These are phyloP conservation scores for Incumbomyces delicatus DNA, from an alignment of 2,329 filamentous ascomycete species.

Conservation along the genomic window DNA sequence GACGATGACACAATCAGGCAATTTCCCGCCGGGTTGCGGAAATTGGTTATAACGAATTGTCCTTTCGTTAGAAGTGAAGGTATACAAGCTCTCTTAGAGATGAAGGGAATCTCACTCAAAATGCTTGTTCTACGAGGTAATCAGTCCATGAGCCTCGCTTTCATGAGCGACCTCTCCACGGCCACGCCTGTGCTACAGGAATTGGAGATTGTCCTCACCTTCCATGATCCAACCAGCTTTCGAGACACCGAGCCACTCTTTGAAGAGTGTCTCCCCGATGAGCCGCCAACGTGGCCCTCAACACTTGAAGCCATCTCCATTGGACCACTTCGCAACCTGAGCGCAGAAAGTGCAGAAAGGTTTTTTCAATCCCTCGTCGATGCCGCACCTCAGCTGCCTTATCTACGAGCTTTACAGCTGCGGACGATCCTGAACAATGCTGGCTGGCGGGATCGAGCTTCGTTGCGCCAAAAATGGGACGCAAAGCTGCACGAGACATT, in stretches of 20 bases:
- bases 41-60: conserved; percentile 69
- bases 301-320: conserved; percentile 64
- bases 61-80: conserved; percentile 60
- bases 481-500: conserved; percentile 51
- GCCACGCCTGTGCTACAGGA: conserved; percentile 62
- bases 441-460: conserved; percentile 68
- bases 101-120: conserved; percentile 57
- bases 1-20: conserved; percentile 58
- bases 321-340: conserved; percentile 67
- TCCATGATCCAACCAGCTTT: conserved; percentile 60
- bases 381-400: conserved; percentile 53
- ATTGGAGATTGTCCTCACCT: conserved; percentile 68
- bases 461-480: conserved; percentile 70
- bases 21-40: conserved; percentile 56
- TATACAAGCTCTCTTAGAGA: conserved; percentile 54
- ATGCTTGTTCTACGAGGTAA: conserved; percentile 68
- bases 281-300: conserved; percentile 64
- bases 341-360: conserved; percentile 56
- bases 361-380: conserved; percentile 73
- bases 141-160: conserved; percentile 64
- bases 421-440: conserved; percentile 69
- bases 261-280: conserved; percentile 39
- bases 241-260: conserved; percentile 69
- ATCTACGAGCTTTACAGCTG: conserved; percentile 61
- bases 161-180: conserved; percentile 55